Evolutionary conservation across 345 rosid genomes (phyloP).

Genomic region (Lumnitzera racemosa): DNA sequence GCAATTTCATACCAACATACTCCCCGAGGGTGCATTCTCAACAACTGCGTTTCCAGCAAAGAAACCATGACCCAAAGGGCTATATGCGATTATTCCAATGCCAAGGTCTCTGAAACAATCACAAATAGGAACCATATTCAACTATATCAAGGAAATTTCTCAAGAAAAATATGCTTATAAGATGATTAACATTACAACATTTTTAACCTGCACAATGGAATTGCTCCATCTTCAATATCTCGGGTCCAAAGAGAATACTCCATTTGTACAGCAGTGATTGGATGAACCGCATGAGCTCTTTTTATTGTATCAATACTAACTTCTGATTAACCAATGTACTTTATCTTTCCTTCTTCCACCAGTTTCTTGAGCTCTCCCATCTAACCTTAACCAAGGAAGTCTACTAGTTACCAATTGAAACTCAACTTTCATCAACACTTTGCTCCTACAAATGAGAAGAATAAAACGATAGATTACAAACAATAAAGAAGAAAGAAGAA

Average conservation of each 20-base stretch:
- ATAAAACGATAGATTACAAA: no score
- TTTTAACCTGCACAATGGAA: slow-evolving; percentile 27
- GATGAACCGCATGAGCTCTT: slow-evolving; percentile 35
- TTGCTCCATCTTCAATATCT: slow-evolving; percentile 27
- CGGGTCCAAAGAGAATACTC: slow-evolving; percentile 36
- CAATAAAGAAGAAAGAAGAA: not conserved
- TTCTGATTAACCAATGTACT: slow-evolving; percentile 33
- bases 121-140: no score
- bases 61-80: slow-evolving; percentile 34
- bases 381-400: slow-evolving; percentile 5
- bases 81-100: slow-evolving; percentile 27
- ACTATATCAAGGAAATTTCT: no score
- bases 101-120: slow-evolving; percentile 25
- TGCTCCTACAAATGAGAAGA: no score
- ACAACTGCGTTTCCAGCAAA: slow-evolving; percentile 32
- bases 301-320: slow-evolving; percentile 27
- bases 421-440: no score
- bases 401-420: no score
- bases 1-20: slow-evolving; percentile 17
- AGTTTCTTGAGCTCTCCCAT: slow-evolving; percentile 38
- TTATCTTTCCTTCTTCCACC: slow-evolving; percentile 34
- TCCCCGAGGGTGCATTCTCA: slow-evolving; percentile 18
- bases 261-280: slow-evolving; percentile 33
- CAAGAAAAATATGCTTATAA: no score
- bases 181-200: no score